Base-by-base conservation (phyloP, 2,329 filamentous ascomycete species). In the Immersiporthe knoxdaviesiana region DNA sequence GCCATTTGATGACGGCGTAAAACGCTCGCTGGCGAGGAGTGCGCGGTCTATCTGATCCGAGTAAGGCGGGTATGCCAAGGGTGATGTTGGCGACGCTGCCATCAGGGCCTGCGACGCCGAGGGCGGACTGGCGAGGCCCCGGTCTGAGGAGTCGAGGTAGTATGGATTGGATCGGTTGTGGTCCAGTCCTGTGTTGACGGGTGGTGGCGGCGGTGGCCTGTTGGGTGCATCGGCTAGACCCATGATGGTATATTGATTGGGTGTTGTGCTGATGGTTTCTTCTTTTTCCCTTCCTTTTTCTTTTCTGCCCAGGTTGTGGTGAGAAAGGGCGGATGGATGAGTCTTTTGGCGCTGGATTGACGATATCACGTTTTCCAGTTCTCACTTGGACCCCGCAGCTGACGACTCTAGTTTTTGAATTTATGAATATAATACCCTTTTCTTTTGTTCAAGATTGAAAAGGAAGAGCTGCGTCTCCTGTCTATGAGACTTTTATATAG, bases 101-200 rank as follows among this genome's bases (percentile, higher is more conserved):
- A 63, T 63, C 6, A 63, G 41, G 39, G 44, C 44, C 21, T 63
- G 30, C 18, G 62, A 63, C 21, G 32, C 44, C 27, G 62, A 63
- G 4, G 44, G 62, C 12, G 62, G 62, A 16, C 62, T 63, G 62
- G 62, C 30, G 2, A 63, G 44, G 18, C 44, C 62, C 44, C 50
- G 62, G 2, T 37, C 41, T 11, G 62, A 18, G 27, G 62, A 63
- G 44, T 47, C 30, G 12, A 63, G 24, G 35, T 52, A 52, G 30
- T 50, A 63, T 50, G 62, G 30, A 37, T 52, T 27, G 3, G 60
- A 63, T 12, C 60, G 60, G 11, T 30, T 47, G 3, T 54, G 6
- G 11, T 39, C 62, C 50, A 54, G 52, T 18, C 52, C 52, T 32
- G 24, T 56, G 24, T 16, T 16, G 14, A 56, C 52, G 27, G 59